A percentile compares a stretch with the other conserved stretches of the same genome.
These are phyloP conservation scores for Plantago elongata DNA, from an alignment of 257 asterid species.

Conservation along the genomic window DNA sequence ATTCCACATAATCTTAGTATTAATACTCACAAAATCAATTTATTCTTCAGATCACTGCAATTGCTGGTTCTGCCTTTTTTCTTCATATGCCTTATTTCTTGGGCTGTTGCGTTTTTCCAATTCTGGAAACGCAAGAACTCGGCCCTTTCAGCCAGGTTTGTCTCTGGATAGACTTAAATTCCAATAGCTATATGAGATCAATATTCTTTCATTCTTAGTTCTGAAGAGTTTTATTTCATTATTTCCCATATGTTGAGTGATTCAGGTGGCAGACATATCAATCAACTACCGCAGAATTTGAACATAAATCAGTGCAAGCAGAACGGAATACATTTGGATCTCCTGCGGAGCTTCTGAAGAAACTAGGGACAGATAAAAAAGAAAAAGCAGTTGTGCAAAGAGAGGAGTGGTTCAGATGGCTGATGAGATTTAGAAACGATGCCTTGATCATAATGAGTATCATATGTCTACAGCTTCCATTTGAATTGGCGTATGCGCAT, in stretches of 20 bases:
- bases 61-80: conserved; percentile 76
- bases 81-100: conserved; percentile 68
- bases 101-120: conserved; percentile 90
- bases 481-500: conserved; percentile 94
- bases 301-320: conserved; percentile 33
- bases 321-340: conserved; percentile 36
- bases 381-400: conserved; percentile 66
- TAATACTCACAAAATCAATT: conserved; percentile 9
- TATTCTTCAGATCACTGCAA: conserved; percentile 55
- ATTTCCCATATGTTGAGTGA: conserved; percentile 10
- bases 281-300: conserved; percentile 46
- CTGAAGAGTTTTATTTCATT: not conserved
- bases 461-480: conserved; percentile 91
- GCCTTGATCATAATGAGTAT: conserved; percentile 63
- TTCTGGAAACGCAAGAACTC: conserved; percentile 95
- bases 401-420: conserved; percentile 90
- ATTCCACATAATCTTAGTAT: not conserved
- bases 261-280: conserved; percentile 74
- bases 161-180: not conserved
- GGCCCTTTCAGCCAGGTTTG: conserved; percentile 70
- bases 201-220: not conserved
- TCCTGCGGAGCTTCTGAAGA: conserved; percentile 50
- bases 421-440: conserved; percentile 89
- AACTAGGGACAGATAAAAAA: conserved; percentile 45
- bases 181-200: not conserved